These are phyloP conservation scores for Phialophora verrucosa DNA, from an alignment of 2,329 filamentous ascomycete species.

Conservation along the genomic window DNA sequence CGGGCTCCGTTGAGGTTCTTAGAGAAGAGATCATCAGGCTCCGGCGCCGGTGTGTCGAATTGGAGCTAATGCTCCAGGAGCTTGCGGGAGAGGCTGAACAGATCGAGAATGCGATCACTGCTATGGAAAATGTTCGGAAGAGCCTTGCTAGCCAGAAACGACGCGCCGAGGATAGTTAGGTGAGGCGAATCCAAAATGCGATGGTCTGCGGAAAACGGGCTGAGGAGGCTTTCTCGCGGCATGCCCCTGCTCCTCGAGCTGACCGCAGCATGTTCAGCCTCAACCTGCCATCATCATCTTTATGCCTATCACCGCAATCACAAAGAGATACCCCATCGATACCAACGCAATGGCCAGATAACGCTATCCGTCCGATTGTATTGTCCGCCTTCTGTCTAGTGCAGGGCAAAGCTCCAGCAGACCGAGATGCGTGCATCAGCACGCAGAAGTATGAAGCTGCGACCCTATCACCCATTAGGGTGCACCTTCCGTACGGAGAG, in stretches of 20 bases:
- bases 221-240: neutral
- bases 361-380: neutral
- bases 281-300: neutral
- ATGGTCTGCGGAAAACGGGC: conserved; percentile 7
- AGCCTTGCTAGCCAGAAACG: conserved; percentile 26
- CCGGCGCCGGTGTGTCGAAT: conserved; percentile 32
- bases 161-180: conserved; percentile 28
- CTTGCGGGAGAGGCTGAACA: conserved; percentile 35
- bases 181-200: conserved; percentile 12
- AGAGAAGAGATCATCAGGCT: conserved; percentile 37
- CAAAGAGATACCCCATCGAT: neutral
- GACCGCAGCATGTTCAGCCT: neutral
- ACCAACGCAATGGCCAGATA: neutral
- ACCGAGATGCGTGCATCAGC: conserved; percentile 5
- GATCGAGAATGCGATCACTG: conserved; percentile 33
- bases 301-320: neutral
- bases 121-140: conserved; percentile 46
- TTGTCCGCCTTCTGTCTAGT: neutral
- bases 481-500: neutral
- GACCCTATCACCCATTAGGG: neutral
- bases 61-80: conserved; percentile 35
- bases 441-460: neutral
- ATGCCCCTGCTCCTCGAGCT: neutral
- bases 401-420: neutral
- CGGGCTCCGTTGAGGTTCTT: conserved; percentile 37